Evolutionary conservation across 2,329 filamentous ascomycete species (phyloP).

Genomic region (Trichoderma sp.): DNA sequence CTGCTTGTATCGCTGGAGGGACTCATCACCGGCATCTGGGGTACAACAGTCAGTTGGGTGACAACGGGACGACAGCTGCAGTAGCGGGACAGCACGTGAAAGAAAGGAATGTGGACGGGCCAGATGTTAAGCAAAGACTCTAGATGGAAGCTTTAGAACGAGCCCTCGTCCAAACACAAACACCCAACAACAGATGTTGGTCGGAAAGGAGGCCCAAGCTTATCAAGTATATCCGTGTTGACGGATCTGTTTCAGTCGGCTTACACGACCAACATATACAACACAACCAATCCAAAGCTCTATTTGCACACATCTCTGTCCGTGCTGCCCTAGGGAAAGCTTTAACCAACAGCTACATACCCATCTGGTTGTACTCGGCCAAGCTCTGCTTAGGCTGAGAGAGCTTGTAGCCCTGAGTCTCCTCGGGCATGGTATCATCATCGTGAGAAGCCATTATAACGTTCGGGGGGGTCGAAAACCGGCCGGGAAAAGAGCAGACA

Average conservation of each 20-base stretch:
- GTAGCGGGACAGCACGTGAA: background rate
- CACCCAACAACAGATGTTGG: background rate
- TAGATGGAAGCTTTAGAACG: background rate
- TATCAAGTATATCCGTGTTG: background rate
- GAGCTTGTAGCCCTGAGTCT: slow-evolving; percentile 96
- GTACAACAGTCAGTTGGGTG: background rate
- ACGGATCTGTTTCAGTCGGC: background rate
- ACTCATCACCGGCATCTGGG: slow-evolving; percentile 74
- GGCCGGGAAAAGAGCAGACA: background rate
- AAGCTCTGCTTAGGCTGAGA: slow-evolving; percentile 95
- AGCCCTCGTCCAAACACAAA: background rate
- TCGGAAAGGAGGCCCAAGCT: background rate
- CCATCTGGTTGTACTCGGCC: slow-evolving; percentile 90
- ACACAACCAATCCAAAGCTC: background rate
- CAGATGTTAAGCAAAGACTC: background rate
- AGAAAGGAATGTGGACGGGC: background rate
- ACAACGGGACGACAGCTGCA: background rate
- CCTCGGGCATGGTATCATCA: slow-evolving; percentile 81
- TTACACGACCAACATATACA: background rate
- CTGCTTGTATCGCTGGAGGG: slow-evolving; percentile 95
- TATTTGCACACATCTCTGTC: background rate
- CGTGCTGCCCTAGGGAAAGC: background rate
- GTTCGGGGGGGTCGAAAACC: background rate
- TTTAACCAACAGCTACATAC: slow-evolving; percentile 51
- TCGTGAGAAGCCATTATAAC: slow-evolving; percentile 62